Base-by-base conservation (phyloP, 495 filamentous ascomycete species). In the Immersiella caudata region DNA sequence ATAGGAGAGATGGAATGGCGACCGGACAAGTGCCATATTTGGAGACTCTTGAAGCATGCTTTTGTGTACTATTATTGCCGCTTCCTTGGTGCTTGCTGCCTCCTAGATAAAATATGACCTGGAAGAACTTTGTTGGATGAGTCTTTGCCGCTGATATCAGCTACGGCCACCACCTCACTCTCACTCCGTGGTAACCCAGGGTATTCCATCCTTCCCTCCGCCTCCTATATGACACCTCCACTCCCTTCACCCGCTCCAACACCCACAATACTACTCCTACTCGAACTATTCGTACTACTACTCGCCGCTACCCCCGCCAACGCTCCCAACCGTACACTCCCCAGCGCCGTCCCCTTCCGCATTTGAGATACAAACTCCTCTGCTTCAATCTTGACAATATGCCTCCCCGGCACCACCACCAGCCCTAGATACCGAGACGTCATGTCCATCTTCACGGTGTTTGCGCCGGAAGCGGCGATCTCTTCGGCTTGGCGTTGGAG, bases 341-440 rank as follows among this genome's bases (percentile, higher is more conserved):
- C 40, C 49, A 46, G 6, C 22, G 0, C 60, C 25, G 7, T 20
- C 64, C 62, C 70, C 76, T 14, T 29, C 18, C 57, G 25, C 11
- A 78, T 67, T 74, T 86, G 84, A 61, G 82, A 84, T 0, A 67
- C 69, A 68, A 86, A 87, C 70, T 93, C 91, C 76, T 98, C 93
- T 36, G 92, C 83, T 79, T 97, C 94, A 68, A 99, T 94, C 80
- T 89, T 93, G 67, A 83, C 88, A 68, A 99, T 92, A 73, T 93
- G 83, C 68, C 90, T 80, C 16, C 96, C 94, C 0, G 96, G 95
- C 9, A 98, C 87, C 8, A 97, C 94, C 35, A 99, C 90, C 8
- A 98, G 81, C 0, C 95, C 95, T 52, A 99, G 87, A 72, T 92
- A 93, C 27, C 95, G 87, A 69, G 89, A 91, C 16, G 87, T 91